These are phyloP conservation scores for Rozella allomycis DNA, from an alignment of 371 early-diverging fungal species.

Conservation along the genomic window DNA sequence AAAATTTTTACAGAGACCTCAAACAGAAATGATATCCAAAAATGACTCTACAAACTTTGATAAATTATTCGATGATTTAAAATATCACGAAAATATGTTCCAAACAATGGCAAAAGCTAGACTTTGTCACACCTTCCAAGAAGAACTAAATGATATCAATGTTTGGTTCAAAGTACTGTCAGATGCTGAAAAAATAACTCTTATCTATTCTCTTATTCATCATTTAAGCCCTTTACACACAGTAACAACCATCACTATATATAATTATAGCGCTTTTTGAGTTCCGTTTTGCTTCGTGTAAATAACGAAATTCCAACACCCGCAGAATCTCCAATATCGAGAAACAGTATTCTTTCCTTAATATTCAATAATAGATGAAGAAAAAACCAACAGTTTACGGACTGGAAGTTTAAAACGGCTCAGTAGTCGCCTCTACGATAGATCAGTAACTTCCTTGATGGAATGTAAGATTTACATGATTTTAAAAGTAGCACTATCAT, in stretches of 20 bases:
- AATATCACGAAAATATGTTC: conserved; percentile 65
- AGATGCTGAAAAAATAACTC: conserved; percentile 74
- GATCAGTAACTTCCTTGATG: no score
- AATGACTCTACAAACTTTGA: no score
- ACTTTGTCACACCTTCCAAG: conserved; percentile 71
- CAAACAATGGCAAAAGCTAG: conserved; percentile 82
- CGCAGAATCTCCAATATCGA: conserved; percentile 4
- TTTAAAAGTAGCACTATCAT: no score
- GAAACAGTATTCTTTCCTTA: not conserved
- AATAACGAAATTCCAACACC: conserved; percentile 4
- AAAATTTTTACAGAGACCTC: no score
- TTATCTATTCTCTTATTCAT: conserved; percentile 67
- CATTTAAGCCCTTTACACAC: conserved; percentile 71
- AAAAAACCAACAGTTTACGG: no score
- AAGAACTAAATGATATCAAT: conserved; percentile 76
- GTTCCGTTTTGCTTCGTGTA: conserved; percentile 5
- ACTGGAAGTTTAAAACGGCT: no score
- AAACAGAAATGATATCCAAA: no score
- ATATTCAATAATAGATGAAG: conserved; percentile 3
- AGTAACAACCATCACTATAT: conserved; percentile 66
- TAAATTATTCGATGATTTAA: conserved; percentile 46
- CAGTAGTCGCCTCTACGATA: no score
- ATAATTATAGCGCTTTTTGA: conserved; percentile 20
- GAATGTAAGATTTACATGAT: no score
- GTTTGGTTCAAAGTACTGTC: conserved; percentile 77